A percentile compares a stretch with the other conserved stretches of the same genome.
These are phyloP conservation scores for Aspergillus spinulosporus DNA, from an alignment of 2,329 filamentous ascomycete species.

Conservation along the genomic window DNA sequence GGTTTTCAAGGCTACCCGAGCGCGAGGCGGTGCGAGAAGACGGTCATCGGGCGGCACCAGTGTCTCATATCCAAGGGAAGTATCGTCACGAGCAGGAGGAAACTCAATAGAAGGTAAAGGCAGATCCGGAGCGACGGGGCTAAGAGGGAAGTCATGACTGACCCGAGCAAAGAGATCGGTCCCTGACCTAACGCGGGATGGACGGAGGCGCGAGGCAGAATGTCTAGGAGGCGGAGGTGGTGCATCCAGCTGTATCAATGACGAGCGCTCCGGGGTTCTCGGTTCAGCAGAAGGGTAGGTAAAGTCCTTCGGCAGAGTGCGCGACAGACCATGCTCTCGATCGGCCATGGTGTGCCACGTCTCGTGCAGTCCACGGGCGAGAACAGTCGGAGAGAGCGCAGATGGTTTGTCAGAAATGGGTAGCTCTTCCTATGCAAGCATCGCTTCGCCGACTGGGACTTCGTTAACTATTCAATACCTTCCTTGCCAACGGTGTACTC, in stretches of 20 bases:
- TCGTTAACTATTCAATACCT: constrained; percentile 1
- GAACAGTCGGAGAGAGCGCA: constrained; percentile 1
- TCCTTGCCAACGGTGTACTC: constrained; percentile 2
- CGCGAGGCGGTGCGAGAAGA: constrained; percentile 42
- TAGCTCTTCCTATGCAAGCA: constrained; percentile 16
- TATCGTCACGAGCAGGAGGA: constrained; percentile 29
- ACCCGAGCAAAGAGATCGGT: constrained; percentile 38
- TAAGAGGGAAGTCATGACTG: constrained; percentile 37
- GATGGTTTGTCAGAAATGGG: constrained; percentile 8
- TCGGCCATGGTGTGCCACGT: constrained; percentile 36
- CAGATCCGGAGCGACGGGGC: constrained; percentile 37
- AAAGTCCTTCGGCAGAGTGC: constrained; percentile 51
- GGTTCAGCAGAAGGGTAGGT: constrained; percentile 44
- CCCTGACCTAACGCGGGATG: constrained; percentile 41
- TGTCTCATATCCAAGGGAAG: constrained; percentile 27
- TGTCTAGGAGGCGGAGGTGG: constrained; percentile 49
- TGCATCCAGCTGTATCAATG: constrained; percentile 37
- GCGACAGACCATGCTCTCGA: constrained; percentile 43
- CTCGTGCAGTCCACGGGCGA: constrained; percentile 9
- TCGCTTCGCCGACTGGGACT: constrained; percentile 17
- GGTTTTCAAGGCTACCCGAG: constrained; percentile 43
- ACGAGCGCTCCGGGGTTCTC: constrained; percentile 46
- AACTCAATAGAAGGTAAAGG: constrained; percentile 48
- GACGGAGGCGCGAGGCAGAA: constrained; percentile 44
- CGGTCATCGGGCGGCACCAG: constrained; percentile 34